Evolutionary conservation across 129 eudicot species (phyloP), one percentile per base, ranked within the genome.

Genomic region (Cynara cardunculus): DNA sequence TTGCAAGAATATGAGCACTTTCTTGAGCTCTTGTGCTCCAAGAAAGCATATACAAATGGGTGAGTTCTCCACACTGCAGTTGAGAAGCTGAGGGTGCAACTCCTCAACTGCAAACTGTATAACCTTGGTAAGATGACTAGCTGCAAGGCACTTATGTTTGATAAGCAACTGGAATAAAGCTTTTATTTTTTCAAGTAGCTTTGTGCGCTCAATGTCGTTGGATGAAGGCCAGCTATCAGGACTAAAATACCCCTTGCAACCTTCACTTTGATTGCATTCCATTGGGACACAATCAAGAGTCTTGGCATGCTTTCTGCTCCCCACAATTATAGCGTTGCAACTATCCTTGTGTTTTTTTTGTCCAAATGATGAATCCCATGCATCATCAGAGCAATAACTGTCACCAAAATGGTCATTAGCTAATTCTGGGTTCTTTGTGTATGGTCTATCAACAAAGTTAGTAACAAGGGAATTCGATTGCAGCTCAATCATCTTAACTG

Each of bases 11-110:
- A 87, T 85, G 18, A 82, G 83, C 62, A 96, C 87, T 84, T 92
- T 96, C 82, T 80, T 91, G 62, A 96, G 97, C 86, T 92, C 93
- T 5, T 84, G 56, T 68, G 92, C 91, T 73, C 93, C 94, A 83
- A 96, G 82, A 78, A 91, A 92, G 82, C 99, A 96, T 81, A 96
- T 96, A 85, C 98, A 96, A 37, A 90, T 19, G 71, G 99, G 99
- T 41, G 94, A 83, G 73, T 96, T 93, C 78, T 89, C 95, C 74
- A 96, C 78, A 16, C 83, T 76, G 62, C 70, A 89, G 70, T 86
- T 84, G 12, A 89, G 89, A 86, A 93, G 91, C 80, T 81, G 92
- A 39, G 98, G 87, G 78, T 89, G 98, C 31, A 96, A 75, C 86
- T 88, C 98, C 75, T 89, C 97, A 72, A 89, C 88, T 22, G 98